Evolutionary conservation across 176 grass and related monocot genomes (phyloP).

Genomic region (Zizania latifolia): DNA sequence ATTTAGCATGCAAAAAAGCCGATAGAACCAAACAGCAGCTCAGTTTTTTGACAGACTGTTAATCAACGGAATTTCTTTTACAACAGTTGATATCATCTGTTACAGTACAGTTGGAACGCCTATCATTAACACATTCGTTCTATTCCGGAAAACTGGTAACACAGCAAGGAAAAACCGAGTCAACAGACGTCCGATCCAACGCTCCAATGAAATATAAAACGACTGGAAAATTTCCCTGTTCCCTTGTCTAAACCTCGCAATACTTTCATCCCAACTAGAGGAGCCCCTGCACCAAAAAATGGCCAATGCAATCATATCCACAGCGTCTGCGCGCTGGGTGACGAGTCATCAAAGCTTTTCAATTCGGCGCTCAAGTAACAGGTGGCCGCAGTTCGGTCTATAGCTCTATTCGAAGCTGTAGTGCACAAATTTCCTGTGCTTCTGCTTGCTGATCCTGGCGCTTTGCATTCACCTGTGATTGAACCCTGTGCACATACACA

Average conservation of each 20-base stretch:
- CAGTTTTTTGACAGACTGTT: neutral
- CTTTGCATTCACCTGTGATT: slow-evolving; percentile 30
- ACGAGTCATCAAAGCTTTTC: neutral
- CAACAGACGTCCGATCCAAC: neutral
- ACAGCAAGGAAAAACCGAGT: slow-evolving; percentile 4
- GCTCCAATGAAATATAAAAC: slow-evolving; percentile 1
- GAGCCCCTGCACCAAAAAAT: slow-evolving; percentile 20
- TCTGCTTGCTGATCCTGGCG: neutral
- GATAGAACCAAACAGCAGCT: neutral
- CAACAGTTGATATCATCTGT: slow-evolving; percentile 17
- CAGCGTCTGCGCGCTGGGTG: slow-evolving; percentile 24
- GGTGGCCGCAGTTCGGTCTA: slow-evolving; percentile 11
- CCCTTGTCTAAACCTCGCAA: slow-evolving; percentile 23
- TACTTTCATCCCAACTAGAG: slow-evolving; percentile 31
- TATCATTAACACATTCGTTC: slow-evolving; percentile 12
- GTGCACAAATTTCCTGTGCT: slow-evolving; percentile 19
- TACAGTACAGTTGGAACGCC: slow-evolving; percentile 23
- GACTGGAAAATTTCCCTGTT: neutral
- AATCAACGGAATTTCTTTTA: slow-evolving; percentile 23
- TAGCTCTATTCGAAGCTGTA: slow-evolving; percentile 25
- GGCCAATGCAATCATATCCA: neutral
- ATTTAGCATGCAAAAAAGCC: too few relatives aligned
- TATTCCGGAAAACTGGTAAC: slow-evolving; percentile 39
- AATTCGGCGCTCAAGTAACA: neutral
- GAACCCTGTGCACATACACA: slow-evolving; percentile 23